Percentiles rank a stretch among this genome's conserved stretches.
Evolutionary conservation across 2,329 filamentous ascomycete species (phyloP).

Genomic region (Fusarium euwallaceae): DNA sequence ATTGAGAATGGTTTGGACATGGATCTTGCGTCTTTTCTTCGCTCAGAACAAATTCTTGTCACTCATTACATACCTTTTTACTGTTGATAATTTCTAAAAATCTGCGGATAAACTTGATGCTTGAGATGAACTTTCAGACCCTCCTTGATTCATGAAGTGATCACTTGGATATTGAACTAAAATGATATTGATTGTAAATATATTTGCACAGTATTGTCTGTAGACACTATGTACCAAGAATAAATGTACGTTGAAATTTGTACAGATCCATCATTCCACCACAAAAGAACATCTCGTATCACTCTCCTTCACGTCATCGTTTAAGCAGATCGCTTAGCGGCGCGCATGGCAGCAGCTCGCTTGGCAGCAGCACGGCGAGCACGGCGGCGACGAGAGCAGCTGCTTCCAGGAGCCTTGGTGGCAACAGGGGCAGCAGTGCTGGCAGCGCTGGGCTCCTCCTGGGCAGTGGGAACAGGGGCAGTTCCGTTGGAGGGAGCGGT

Average conservation of each 20-base stretch:
- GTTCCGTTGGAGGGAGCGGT: conserved; percentile 21
- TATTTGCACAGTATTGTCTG: conserved; percentile 18
- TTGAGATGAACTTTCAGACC: background rate
- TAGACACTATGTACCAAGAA: conserved; percentile 46
- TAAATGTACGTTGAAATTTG: conserved; percentile 27
- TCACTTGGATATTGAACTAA: background rate
- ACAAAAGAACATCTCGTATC: conserved; percentile 19
- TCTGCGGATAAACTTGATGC: conserved; percentile 22
- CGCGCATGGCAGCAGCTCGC: conserved; percentile 30
- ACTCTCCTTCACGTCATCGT: background rate
- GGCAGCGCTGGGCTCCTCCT: conserved; percentile 14
- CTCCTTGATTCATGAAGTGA: background rate
- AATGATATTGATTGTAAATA: background rate
- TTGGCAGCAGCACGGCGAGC: conserved; percentile 36
- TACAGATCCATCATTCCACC: conserved; percentile 29
- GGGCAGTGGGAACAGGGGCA: conserved; percentile 13
- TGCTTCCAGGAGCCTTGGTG: conserved; percentile 29
- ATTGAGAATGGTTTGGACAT: conserved; percentile 19
- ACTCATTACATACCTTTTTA: conserved; percentile 37
- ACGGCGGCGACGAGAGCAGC: conserved; percentile 22
- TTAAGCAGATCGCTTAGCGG: conserved; percentile 25
- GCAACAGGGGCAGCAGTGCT: conserved; percentile 21
- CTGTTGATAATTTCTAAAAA: conserved; percentile 38
- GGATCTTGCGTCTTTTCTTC: conserved; percentile 13
- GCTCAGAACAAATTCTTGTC: conserved; percentile 26